Evolutionary conservation across 805 yeast genomes (phyloP), one percentile per base, ranked within the genome.

Genomic region (Schizosaccharomyces lindneri): DNA sequence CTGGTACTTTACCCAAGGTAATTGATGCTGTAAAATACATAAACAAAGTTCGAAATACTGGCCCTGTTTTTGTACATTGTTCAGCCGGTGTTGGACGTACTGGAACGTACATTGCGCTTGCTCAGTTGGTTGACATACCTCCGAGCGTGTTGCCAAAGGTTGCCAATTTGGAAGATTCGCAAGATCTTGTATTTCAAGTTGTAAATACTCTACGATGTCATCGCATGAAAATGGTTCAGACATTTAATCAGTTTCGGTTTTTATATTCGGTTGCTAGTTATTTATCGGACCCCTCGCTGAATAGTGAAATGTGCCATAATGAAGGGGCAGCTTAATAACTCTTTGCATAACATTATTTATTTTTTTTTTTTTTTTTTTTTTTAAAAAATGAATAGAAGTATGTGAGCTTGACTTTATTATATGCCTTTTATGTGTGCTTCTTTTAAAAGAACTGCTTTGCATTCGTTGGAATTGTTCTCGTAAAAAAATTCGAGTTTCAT

Each of bases 61-160:
- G 60, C 7, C 84, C 86, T 31, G 78, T 81, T 2, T 68, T 87
- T 55, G 87, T 85, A 51, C 97, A 90, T 72, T 90, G 98, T 71
- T 84, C 95, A 13, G 97, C 97, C 1, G 98, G 98, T 0, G 90
- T 96, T 71, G 98, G 98, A 11, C 77, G 98, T 63, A 90, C 97
- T 0, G 98, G 98, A 1, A 85, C 95, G 1, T 83, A 85, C 68
- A 84, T 74, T 66, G 63, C 77, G 55, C 66, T 73, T 65, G 70
- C 75, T 67, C 65, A 70, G 55, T 66, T 71, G 11, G 70, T 77
- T 15, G 13, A 17, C 24, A 17, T 41, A 24, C 43, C 60, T 7
- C 17, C 21, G 9, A 19, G 21, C 5, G 9, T 6, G 7, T 29
- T 51, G n/a, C 32, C 57, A 7, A 21, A n/a, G 24, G 36, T 19